Evolutionary conservation across 2,329 filamentous ascomycete species (phyloP).

Genomic region (Fusarium metavorans): DNA sequence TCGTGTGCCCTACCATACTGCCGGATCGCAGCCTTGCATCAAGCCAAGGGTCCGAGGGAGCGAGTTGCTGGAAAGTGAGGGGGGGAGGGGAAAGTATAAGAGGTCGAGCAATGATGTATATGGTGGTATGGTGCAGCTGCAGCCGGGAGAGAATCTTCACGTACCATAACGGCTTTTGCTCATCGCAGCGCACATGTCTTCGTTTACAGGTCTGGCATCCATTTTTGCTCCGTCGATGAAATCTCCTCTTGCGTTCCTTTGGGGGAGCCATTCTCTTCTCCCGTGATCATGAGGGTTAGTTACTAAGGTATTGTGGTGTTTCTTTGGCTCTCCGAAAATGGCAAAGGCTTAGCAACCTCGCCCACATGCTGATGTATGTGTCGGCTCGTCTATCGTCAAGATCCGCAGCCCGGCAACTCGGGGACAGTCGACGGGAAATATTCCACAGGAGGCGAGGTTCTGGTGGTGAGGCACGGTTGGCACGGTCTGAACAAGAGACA

Average conservation of each 20-base stretch:
- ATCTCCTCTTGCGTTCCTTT: conserved; percentile 53
- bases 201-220: conserved; percentile 54
- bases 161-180: conserved; percentile 60
- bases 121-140: background rate
- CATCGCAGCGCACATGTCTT: conserved; percentile 61
- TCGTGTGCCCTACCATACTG: conserved; percentile 33
- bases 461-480: conserved; percentile 37
- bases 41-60: conserved; percentile 23
- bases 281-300: background rate
- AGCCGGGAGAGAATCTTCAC: conserved; percentile 34
- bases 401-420: conserved; percentile 32
- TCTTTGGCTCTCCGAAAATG: conserved; percentile 25
- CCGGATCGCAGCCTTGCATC: conserved; percentile 36
- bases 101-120: conserved; percentile 17
- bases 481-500: conserved; percentile 38
- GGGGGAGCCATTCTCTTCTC: conserved; percentile 49
- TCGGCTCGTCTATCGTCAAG: conserved; percentile 38
- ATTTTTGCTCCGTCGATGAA: conserved; percentile 53
- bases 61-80: conserved; percentile 15
- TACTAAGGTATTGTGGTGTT: conserved; percentile 21
- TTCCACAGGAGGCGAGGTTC: conserved; percentile 35
- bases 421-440: conserved; percentile 45
- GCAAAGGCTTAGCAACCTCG: conserved; percentile 16
- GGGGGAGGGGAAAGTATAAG: conserved; percentile 22
- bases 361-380: conserved; percentile 38